A percentile compares a stretch with the other conserved stretches of the same genome.
Evolutionary conservation across 768 basidiomycete genomes (phyloP).

Genomic region (Xerocomus spinulosus): DNA sequence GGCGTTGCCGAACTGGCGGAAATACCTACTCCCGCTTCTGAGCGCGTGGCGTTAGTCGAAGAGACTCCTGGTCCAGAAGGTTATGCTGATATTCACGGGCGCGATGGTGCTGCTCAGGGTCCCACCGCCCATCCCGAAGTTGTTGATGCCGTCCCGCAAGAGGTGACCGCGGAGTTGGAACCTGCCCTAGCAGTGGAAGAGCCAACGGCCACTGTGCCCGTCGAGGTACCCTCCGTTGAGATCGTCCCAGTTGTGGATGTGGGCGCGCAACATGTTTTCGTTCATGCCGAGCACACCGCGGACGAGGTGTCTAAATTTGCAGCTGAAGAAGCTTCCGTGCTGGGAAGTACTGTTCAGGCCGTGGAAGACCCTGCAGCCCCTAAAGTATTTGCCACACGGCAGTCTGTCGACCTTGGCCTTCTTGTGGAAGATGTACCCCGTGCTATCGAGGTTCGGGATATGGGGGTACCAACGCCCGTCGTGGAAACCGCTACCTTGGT

Average conservation of each 20-base stretch:
- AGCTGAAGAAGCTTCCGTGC: slow-evolving; percentile 1
- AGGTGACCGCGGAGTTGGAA: slow-evolving; percentile 7
- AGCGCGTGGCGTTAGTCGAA: slow-evolving; percentile 8
- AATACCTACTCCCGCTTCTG: slow-evolving; percentile 12
- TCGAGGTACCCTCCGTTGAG: neutral
- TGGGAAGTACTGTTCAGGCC: neutral
- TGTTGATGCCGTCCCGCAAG: neutral
- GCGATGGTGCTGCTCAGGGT: neutral
- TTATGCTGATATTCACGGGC: slow-evolving; percentile 1
- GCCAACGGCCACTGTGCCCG: neutral
- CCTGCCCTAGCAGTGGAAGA: neutral
- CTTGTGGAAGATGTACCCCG: neutral
- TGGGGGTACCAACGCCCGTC: neutral
- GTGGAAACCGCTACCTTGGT: neutral
- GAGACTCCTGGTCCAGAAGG: slow-evolving; percentile 14
- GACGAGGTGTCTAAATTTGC: neutral
- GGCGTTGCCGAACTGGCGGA: slow-evolving; percentile 10
- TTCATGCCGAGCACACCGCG: slow-evolving; percentile 3
- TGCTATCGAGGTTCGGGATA: neutral
- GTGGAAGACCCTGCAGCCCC: neutral
- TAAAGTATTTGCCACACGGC: no score
- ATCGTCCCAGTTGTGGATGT: neutral
- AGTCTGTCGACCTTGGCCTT: no score
- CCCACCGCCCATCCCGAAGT: neutral
- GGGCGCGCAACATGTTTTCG: neutral